phyloP scores from a whole-genome alignment of 495 filamentous ascomycete species.

The Cercophora samala region DNA sequence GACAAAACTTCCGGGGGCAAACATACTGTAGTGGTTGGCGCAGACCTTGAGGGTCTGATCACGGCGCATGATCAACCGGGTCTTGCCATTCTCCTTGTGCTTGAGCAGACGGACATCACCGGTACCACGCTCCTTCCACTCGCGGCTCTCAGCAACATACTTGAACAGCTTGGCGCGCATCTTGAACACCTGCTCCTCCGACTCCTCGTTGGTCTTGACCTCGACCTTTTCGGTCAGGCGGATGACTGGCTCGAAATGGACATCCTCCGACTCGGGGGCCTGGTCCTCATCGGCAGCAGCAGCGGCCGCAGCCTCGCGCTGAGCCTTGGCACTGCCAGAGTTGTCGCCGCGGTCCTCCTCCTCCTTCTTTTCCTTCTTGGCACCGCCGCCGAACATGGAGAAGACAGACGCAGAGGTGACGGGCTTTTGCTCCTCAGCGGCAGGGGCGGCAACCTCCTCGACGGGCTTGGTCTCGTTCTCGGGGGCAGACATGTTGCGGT shows the following conservation, averaged over 20 bases:
- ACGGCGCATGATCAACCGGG: conserved; percentile 93
- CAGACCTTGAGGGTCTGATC: conserved; percentile 99
- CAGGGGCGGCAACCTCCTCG: conserved; percentile 31
- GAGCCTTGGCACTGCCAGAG: conserved; percentile 81
- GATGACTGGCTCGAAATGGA: conserved; percentile 95
- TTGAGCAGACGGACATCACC: conserved; percentile 95
- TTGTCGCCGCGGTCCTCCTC: conserved; percentile 69
- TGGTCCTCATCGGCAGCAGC: conserved; percentile 60
- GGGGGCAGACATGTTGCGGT: conserved; percentile 39
- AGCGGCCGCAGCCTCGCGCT: conserved; percentile 63
- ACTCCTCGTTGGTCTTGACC: conserved; percentile 96
- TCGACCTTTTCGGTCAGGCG: conserved; percentile 94
- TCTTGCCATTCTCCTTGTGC: conserved; percentile 98
- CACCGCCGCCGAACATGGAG: conserved; percentile 96
- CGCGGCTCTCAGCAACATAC: conserved; percentile 82
- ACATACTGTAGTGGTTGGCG: conserved; percentile 99
- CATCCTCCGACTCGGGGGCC: conserved; percentile 78
- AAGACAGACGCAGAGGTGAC: conserved; percentile 61
- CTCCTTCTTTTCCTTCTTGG: conserved; percentile 77
- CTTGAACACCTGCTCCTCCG: conserved; percentile 93
- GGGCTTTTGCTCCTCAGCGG: conserved; percentile 27
- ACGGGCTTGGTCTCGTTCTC: conserved; percentile 39
- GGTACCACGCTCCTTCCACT: conserved; percentile 99
- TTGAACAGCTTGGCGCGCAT: conserved; percentile 99
- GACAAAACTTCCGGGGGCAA: not conserved